phyloP scores from a whole-genome alignment of 257 asterid genomes.

The Ilex aquifolium region DNA sequence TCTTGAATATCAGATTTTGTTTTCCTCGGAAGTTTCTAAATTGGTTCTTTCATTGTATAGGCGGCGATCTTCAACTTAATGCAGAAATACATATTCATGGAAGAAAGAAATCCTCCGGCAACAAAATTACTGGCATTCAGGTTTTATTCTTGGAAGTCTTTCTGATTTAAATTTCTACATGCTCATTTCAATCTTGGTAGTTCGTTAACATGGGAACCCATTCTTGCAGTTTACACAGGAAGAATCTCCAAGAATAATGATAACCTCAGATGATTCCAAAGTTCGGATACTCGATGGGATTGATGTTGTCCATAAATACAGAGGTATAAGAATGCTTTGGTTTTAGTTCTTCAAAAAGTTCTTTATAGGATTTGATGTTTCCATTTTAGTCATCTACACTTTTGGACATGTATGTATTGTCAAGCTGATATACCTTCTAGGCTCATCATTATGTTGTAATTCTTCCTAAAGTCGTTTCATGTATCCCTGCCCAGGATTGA shows the following conservation, averaged over 20 bases:
- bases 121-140: constrained; percentile 87
- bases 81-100: constrained; percentile 50
- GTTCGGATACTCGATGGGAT: constrained; percentile 71
- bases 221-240: constrained; percentile 45
- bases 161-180: neutral
- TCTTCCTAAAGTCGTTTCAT: too few species aligned
- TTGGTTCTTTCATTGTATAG: constrained; percentile 19
- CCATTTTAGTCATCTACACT: neutral
- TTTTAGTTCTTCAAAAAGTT: neutral
- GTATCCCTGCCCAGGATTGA: too few species aligned
- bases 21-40: constrained; percentile 7
- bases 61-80: constrained; percentile 33
- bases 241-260: constrained; percentile 53
- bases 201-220: constrained; percentile 8
- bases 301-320: constrained; percentile 69
- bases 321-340: constrained; percentile 35
- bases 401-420: too few species aligned
- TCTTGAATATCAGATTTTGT: neutral
- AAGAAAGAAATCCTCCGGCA: constrained; percentile 52
- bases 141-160: constrained; percentile 20
- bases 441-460: too few species aligned
- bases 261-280: constrained; percentile 79
- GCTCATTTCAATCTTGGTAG: neutral
- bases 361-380: too few species aligned
- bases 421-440: too few species aligned